phyloP scores from a whole-genome alignment of 768 basidiomycete genomes.

The Naganishia randhawae region DNA sequence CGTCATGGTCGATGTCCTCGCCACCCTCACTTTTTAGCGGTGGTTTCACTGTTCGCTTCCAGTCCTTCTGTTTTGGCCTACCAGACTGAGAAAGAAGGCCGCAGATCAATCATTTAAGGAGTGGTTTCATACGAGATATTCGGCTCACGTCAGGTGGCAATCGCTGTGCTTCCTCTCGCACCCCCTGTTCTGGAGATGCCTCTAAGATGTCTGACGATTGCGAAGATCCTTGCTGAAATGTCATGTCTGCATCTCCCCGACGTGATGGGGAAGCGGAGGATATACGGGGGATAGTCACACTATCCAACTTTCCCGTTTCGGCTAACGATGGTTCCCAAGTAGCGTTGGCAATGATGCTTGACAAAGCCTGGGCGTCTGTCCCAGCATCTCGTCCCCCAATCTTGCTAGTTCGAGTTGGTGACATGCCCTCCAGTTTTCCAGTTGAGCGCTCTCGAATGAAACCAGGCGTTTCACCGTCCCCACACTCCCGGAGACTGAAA shows the following conservation, averaged over 20 bases:
- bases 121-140: not conserved
- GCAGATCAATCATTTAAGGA: not conserved
- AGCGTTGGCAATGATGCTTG: not conserved
- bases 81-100: not conserved
- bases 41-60: not conserved
- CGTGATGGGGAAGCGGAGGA: not conserved
- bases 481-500: not conserved
- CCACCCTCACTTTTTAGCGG: not conserved
- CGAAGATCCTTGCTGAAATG: not conserved
- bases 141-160: not conserved
- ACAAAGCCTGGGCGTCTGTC: not conserved
- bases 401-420: too few species aligned
- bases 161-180: not conserved
- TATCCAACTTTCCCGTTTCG: not conserved
- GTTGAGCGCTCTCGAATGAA: not conserved
- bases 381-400: not conserved
- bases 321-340: not conserved
- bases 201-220: not conserved
- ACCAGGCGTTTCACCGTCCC: not conserved
- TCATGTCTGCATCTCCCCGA: not conserved
- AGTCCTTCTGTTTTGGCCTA: constrained; percentile 5
- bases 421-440: not conserved
- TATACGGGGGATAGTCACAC: not conserved
- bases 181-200: not conserved
- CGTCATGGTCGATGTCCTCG: not conserved